Conservation (phyloP, 2,329 filamentous ascomycete species). For the Elsinoe fawcettii region DNA sequence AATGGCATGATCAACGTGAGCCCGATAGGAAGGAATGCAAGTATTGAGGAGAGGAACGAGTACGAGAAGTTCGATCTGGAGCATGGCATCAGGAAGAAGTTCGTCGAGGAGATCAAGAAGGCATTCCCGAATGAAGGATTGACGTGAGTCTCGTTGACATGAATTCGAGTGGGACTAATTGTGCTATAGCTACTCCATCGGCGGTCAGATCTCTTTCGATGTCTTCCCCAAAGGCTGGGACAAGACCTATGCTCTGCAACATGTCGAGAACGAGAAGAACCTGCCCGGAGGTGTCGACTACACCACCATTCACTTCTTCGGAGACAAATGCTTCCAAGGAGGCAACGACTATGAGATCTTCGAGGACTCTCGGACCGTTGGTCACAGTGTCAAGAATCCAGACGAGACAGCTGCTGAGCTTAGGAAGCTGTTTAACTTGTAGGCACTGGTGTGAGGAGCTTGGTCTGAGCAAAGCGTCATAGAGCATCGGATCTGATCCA, state of each 20-base stretch:
- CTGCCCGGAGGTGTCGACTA: slow-evolving; percentile 63
- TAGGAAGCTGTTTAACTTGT: slow-evolving; percentile 63
- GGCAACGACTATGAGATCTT: slow-evolving; percentile 98
- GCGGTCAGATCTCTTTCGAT: slow-evolving; percentile 96
- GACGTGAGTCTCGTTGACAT: slow-evolving; percentile 52
- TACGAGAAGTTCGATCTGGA: slow-evolving; percentile 75
- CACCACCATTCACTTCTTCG: slow-evolving; percentile 92
- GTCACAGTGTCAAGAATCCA: slow-evolving; percentile 73
- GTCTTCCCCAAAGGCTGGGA: slow-evolving; percentile 97
- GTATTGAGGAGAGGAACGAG: slow-evolving; percentile 66
- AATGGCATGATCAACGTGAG: slow-evolving; percentile 88
- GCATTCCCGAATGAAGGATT: slow-evolving; percentile 76
- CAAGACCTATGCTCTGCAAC: slow-evolving; percentile 91
- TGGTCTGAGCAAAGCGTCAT: not conserved
- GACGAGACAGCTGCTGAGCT: slow-evolving; percentile 74
- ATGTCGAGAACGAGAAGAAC: slow-evolving; percentile 71
- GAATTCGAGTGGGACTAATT: not conserved
- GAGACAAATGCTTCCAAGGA: slow-evolving; percentile 85
- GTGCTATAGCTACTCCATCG: slow-evolving; percentile 69
- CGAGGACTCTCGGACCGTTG: slow-evolving; percentile 68
- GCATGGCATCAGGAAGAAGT: slow-evolving; percentile 65
- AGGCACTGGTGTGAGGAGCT: not conserved
- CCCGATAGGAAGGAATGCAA: slow-evolving; percentile 81
- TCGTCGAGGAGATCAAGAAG: slow-evolving; percentile 70
- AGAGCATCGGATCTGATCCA: no score